Evolutionary conservation across 768 basidiomycete species (phyloP).

Genomic region (Stropharia rugosoannulata): DNA sequence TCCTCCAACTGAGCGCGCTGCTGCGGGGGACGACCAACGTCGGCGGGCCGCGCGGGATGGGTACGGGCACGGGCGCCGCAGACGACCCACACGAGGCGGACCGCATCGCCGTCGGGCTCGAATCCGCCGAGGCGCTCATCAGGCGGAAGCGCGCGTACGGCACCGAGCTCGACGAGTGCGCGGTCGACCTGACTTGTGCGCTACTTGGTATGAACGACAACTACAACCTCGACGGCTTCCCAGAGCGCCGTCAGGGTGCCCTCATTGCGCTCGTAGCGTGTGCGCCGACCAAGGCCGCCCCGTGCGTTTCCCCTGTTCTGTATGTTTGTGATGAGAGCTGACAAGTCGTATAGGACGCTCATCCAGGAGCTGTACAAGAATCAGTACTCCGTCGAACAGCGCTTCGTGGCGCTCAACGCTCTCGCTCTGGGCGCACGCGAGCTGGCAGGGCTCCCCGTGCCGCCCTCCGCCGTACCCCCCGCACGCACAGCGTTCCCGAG

Average conservation of each 20-base stretch:
- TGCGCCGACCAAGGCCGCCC: constrained; percentile 73
- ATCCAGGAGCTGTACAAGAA: constrained; percentile 94
- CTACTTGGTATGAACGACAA: constrained; percentile 78
- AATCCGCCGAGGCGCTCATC: constrained; percentile 79
- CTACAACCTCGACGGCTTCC: constrained; percentile 81
- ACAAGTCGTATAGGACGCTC: constrained; percentile 51
- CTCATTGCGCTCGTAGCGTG: constrained; percentile 80
- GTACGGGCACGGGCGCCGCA: neutral
- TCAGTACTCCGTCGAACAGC: constrained; percentile 57
- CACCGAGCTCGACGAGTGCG: constrained; percentile 90
- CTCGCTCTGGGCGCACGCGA: constrained; percentile 87
- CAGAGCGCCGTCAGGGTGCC: constrained; percentile 70
- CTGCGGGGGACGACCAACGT: constrained; percentile 54
- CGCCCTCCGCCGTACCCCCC: constrained; percentile 28
- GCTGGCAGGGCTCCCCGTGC: constrained; percentile 51
- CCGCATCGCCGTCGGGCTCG: constrained; percentile 77
- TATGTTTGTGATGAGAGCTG: neutral
- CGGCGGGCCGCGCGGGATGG: constrained; percentile 23
- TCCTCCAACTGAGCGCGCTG: constrained; percentile 78
- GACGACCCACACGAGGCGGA: constrained; percentile 65
- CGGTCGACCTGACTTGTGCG: constrained; percentile 74
- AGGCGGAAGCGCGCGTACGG: constrained; percentile 84
- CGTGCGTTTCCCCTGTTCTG: constrained; percentile 51
- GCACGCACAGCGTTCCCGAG: constrained; percentile 67
- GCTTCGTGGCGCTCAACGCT: constrained; percentile 82